Evolutionary conservation across 2,329 filamentous ascomycete species (phyloP).

Genomic region (Colletotrichum theobromicola): DNA sequence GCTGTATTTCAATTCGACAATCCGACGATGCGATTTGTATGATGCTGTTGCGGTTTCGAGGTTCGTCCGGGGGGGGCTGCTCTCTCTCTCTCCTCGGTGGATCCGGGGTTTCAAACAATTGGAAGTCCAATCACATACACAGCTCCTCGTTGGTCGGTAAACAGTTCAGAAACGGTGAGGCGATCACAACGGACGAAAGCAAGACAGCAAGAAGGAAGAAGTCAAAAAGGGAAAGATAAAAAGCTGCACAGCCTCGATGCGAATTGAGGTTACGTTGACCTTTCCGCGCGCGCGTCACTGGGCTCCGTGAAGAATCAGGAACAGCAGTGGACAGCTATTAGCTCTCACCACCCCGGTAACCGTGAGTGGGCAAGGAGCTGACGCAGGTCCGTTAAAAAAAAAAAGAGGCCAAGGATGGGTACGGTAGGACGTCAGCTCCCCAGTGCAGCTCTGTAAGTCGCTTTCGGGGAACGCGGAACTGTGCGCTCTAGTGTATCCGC

Average conservation of each 20-base stretch:
- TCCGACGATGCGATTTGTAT: background rate
- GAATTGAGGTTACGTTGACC: background rate
- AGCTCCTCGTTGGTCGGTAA: background rate
- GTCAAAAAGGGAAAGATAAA: background rate
- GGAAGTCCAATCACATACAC: background rate
- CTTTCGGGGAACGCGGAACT: background rate
- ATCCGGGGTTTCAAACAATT: background rate
- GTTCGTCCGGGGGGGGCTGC: background rate
- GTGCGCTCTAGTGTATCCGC: background rate
- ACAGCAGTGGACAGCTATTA: slow-evolving; percentile 12
- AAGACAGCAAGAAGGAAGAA: background rate
- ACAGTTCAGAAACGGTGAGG: background rate
- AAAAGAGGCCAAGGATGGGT: background rate
- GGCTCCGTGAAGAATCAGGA: background rate
- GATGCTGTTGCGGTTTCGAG: background rate
- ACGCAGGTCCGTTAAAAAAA: slow-evolving; percentile 9
- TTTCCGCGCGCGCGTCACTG: background rate
- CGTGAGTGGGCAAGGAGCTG: slow-evolving; percentile 14
- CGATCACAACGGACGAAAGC: background rate
- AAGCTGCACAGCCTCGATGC: background rate
- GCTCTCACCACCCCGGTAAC: slow-evolving; percentile 13
- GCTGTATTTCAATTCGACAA: background rate
- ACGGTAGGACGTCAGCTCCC: background rate
- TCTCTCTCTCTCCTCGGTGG: background rate
- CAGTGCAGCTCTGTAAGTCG: background rate